Evolutionary conservation across 805 yeast species (phyloP), one percentile per base, ranked within the genome.

Genomic region (Maudiozyma barnettii): DNA sequence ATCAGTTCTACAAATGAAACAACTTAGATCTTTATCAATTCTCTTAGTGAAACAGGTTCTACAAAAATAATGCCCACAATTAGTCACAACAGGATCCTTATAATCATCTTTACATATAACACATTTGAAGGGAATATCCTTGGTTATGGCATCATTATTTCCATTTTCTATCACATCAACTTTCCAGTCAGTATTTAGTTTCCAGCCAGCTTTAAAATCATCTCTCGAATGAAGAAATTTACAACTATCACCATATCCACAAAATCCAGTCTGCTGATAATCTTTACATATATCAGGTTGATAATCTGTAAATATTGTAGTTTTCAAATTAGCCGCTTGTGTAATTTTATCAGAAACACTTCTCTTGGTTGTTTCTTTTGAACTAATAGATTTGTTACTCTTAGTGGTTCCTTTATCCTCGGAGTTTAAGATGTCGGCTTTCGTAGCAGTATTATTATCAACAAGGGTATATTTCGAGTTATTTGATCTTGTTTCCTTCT

Each of bases 201-300:
- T 79, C 78, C 81, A 78, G 29, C 82, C 85, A 42, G 81, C 81
- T 47, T 74, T 76, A 66, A 81, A 84, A 58, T 87, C 95, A 55
- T 87, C 97, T 64, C 99, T 69, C 14, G 86, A 78, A 61, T 93
- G 99, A 33, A 91, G 63, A 63, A 93, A 93, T 67, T 93, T 93
- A 69, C 99, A 93, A 33, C 93, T 83, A 57, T 93, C 99, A 8
- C 99, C 99, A 62, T 83, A 93, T 5, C 97, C 97, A 72, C 99
- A 93, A 60, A 80, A 90, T 0, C 99, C 99, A 0, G 95, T 90
- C 54, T 83, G 84, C 49, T 79, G 76, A 64, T 76, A 93, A 64
- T 93, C 98, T 59, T 91, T 93, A 61, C 99, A 93, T 1, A 93
- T 82, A 59, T 93, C 97, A 1, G 95, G 90, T 61, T 87, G 96